Base-by-base conservation (phyloP, 2,329 filamentous ascomycete genomes). In the Penicillium sp. region DNA sequence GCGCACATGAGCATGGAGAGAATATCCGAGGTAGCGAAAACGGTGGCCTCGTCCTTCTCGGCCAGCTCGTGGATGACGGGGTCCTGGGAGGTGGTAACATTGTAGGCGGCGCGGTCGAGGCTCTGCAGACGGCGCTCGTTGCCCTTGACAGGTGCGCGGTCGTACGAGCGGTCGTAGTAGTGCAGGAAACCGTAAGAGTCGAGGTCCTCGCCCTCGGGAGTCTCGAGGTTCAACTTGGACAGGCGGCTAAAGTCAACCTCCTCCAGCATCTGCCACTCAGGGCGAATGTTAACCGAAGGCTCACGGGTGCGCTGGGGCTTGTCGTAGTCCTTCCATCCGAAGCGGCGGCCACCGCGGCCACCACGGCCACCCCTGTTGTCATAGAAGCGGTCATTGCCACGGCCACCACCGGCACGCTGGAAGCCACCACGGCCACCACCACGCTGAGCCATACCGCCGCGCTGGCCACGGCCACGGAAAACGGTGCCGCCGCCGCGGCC, bases 1-100 rank as follows among this genome's bases (percentile, higher is more conserved):
- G 93, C 85, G 75, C 93, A 98, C 93, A 98, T 98, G 65, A 98
- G 86, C 90, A 96, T 97, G 59, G 92, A 97, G 52, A 98, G 83
- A 64, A 98, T 91, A 75, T 87, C 95, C 73, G 96, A 91, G 39
- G 93, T 96, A 56, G 93, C 90, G 68, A 97, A 98, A 66, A 98
- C 92, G 61, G 89, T 93, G 41, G 91, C 93, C 76, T 96, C 91
- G 67, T 95, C 84, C 78, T 91, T 95, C 64, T 97, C 92, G 56
- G 93, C 88, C 48, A 97, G 83, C 70, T 97, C 92, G 77, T 97
- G 92, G 69, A 98, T 95, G 64, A 98, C 83, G 41, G 93, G 93
- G 70, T 98, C 93, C 61, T 88, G 89, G 23, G 92, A 95, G 9
- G 93, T 97, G 49, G 92, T 95, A 68, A 97, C 92, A 68, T 97